Conservation (phyloP, 768 basidiomycete genomes). For the Suillus weaverae region DNA sequence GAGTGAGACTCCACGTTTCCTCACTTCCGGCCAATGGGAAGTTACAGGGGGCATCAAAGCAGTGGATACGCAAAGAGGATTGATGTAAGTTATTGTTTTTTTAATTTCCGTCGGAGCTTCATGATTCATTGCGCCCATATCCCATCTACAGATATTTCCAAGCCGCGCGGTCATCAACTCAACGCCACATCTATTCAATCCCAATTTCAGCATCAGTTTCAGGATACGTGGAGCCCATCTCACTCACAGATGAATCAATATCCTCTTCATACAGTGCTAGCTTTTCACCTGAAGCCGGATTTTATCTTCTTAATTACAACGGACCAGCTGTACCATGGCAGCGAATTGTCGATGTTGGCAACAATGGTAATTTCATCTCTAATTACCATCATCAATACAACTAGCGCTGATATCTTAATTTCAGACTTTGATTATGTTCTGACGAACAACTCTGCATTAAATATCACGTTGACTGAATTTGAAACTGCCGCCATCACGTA, state of each 20-base stretch:
- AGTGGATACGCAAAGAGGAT: slow-evolving; percentile 63
- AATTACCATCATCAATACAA: slow-evolving; percentile 2
- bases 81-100: slow-evolving; percentile 58
- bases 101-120: slow-evolving; percentile 32
- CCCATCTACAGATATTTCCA: slow-evolving; percentile 72
- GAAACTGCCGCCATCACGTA: slow-evolving; percentile 69
- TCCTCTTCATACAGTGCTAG: slow-evolving; percentile 61
- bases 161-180: slow-evolving; percentile 80
- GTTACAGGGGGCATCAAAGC: slow-evolving; percentile 73
- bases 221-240: slow-evolving; percentile 37
- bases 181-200: slow-evolving; percentile 83
- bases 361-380: slow-evolving; percentile 38
- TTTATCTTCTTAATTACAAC: slow-evolving; percentile 75
- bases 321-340: slow-evolving; percentile 91
- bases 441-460: slow-evolving; percentile 68
- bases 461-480: slow-evolving; percentile 63
- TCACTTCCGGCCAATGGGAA: slow-evolving; percentile 91
- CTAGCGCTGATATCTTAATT: slow-evolving; percentile 3
- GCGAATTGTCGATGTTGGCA: slow-evolving; percentile 61
- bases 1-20: slow-evolving; percentile 68
- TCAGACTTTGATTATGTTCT: slow-evolving; percentile 65
- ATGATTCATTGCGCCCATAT: slow-evolving; percentile 20
- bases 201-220: slow-evolving; percentile 56
- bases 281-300: slow-evolving; percentile 87
- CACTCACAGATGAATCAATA: slow-evolving; percentile 51